Conservation (phyloP, 805 yeast species). For the Starmerella lactis-condensi region DNA sequence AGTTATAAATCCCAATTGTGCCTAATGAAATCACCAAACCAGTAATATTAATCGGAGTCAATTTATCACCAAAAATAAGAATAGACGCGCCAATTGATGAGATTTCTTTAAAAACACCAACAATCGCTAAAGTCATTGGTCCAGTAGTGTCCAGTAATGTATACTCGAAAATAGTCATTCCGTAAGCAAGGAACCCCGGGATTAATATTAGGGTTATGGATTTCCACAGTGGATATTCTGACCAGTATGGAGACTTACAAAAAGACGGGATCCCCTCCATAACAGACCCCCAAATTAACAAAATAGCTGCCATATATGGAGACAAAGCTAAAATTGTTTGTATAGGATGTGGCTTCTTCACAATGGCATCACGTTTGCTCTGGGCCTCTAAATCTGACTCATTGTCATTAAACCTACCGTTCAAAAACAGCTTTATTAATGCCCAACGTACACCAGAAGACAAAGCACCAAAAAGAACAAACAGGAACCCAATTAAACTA, state of each 20-base stretch:
- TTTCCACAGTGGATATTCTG: slow-evolving; percentile 32
- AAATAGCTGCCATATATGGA: slow-evolving; percentile 57
- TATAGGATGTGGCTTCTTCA: slow-evolving; percentile 38
- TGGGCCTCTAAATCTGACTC: not conserved
- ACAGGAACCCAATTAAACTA: slow-evolving; percentile 39
- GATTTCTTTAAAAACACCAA: slow-evolving; percentile 85
- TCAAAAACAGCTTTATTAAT: slow-evolving; percentile 65
- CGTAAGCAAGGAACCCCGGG: slow-evolving; percentile 76
- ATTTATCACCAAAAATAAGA: slow-evolving; percentile 52
- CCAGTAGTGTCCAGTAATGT: slow-evolving; percentile 64
- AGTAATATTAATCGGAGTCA: slow-evolving; percentile 45
- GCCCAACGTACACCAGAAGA: slow-evolving; percentile 92
- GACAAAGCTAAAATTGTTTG: slow-evolving; percentile 67
- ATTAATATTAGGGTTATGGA: slow-evolving; percentile 45
- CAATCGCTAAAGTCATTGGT: slow-evolving; percentile 69
- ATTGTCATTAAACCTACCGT: slow-evolving; percentile 24
- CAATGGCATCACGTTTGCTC: not conserved
- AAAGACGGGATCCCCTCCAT: slow-evolving; percentile 53
- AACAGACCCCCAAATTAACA: slow-evolving; percentile 42
- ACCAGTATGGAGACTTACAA: slow-evolving; percentile 42
- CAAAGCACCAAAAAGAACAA: slow-evolving; percentile 62
- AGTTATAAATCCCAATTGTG: slow-evolving; percentile 74
- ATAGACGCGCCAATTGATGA: slow-evolving; percentile 57
- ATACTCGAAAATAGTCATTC: slow-evolving; percentile 72
- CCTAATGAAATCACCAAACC: slow-evolving; percentile 60